Base-by-base conservation (phyloP, 371 early-diverging fungal genomes). In the Syncephalastrum sp. region DNA sequence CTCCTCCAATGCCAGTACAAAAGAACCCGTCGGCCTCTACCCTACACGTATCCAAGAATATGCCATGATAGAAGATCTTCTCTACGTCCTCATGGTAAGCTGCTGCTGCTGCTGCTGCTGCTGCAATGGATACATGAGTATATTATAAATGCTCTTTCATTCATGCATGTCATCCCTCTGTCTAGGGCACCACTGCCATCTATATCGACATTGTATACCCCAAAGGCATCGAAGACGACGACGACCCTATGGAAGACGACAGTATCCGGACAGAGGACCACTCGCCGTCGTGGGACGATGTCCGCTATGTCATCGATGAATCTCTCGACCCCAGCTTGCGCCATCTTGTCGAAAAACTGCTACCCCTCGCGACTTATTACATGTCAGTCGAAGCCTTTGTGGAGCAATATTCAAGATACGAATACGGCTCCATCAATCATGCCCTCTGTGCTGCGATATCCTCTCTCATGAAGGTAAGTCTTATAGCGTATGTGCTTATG, bases 341-440 rank as follows among this genome's bases (percentile, higher is more conserved):
- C 15, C 86, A 88, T 46, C 64, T 96, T 43, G 87, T 88, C 0
- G 77, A 83, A 49, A 86, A 91, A 50, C 75, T 96, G 5, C 54
- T 92, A 16, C 93, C 92, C 7, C 62, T 93, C 5, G 90, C 93
- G 5, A 80, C 84, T 0, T 83, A 89, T 63, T 91, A 90, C 68
- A 65, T 70, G 33, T 83, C 83, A 3, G 70, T 95, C 19, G 80
- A 87, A 17, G 77, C 85, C 4, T 97, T 94, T 69, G 75, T 90
- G 14, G 82, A 86, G 14, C 69, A 79, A 1, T 88, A 89, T 59
- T 81, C 92, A 3, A 72, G 79, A 7, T 91, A 90, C 47, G 87
- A 89, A 50, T 91, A 84, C 53, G 98, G 98, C 1, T 85, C 87
- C 6, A 89, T 95, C 33, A 91, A 85, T 59, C 95, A 98, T 65